Evolutionary conservation across 805 yeast species (phyloP).

Genomic region (Wickerhamiella allomyrinae): DNA sequence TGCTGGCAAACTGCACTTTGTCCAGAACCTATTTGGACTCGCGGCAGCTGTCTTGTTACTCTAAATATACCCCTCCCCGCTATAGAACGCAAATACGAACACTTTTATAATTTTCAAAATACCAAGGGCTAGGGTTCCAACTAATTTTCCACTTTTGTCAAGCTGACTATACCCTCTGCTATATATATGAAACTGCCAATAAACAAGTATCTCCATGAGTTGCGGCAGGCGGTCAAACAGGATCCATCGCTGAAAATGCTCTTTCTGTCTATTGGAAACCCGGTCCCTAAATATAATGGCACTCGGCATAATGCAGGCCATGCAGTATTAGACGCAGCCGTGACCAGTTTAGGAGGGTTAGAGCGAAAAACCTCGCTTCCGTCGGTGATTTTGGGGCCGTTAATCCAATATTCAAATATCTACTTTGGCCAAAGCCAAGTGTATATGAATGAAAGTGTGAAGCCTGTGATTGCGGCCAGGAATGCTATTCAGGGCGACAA

Average conservation of each 20-base stretch:
- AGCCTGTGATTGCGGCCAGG: slow-evolving; percentile 27
- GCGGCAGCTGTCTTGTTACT: too few relatives aligned
- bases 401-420: slow-evolving; percentile 17
- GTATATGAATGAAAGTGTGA: slow-evolving; percentile 62
- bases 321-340: slow-evolving; percentile 29
- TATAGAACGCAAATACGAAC: too few relatives aligned
- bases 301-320: slow-evolving; percentile 79
- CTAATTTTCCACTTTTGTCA: too few relatives aligned
- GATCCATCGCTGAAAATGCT: slow-evolving; percentile 10
- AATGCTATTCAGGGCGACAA: slow-evolving; percentile 20
- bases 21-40: too few relatives aligned
- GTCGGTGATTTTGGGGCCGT: slow-evolving; percentile 11
- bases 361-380: neutral
- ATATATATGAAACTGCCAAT: slow-evolving; percentile 10
- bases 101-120: too few relatives aligned
- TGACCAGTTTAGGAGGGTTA: slow-evolving; percentile 9
- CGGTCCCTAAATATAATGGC: slow-evolving; percentile 41
- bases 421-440: slow-evolving; percentile 38
- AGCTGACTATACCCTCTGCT: neutral
- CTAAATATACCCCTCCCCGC: too few relatives aligned
- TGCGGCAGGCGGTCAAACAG: slow-evolving; percentile 6
- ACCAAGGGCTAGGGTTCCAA: too few relatives aligned
- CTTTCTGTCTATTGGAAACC: slow-evolving; percentile 54
- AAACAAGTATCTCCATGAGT: slow-evolving; percentile 13
- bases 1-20: too few relatives aligned